Evolutionary conservation across 2,329 filamentous ascomycete species (phyloP).

Genomic region (Penicillium sp.): DNA sequence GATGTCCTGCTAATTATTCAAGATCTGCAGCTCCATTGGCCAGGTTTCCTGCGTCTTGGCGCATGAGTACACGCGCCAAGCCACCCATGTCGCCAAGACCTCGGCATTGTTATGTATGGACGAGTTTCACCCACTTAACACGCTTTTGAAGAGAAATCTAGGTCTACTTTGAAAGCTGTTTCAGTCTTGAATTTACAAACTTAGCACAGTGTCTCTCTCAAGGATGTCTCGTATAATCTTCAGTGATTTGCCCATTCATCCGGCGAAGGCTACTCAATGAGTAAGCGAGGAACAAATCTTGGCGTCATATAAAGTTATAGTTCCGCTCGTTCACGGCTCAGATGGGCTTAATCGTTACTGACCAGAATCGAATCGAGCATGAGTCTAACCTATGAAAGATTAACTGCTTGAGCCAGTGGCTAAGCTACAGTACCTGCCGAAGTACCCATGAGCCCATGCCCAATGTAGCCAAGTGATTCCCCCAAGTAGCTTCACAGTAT

Average conservation of each 20-base stretch:
- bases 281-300: neutral
- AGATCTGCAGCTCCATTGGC: neutral
- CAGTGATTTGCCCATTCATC: neutral
- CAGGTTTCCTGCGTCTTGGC: neutral
- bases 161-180: neutral
- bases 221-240: too few species aligned
- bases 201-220: neutral
- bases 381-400: too few species aligned
- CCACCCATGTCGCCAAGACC: neutral
- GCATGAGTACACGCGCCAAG: neutral
- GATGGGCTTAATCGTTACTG: neutral
- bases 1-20: neutral
- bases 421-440: too few species aligned
- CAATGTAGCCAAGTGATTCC: too few species aligned
- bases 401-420: too few species aligned
- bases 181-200: neutral
- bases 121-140: neutral
- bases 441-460: too few species aligned
- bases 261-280: neutral
- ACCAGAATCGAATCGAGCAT: too few species aligned
- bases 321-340: neutral
- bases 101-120: neutral
- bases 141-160: neutral
- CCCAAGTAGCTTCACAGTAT: too few species aligned
- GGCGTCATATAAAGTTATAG: neutral